These are phyloP conservation scores for Suillus lakei DNA, from an alignment of 768 basidiomycete genomes.

Conservation along the genomic window DNA sequence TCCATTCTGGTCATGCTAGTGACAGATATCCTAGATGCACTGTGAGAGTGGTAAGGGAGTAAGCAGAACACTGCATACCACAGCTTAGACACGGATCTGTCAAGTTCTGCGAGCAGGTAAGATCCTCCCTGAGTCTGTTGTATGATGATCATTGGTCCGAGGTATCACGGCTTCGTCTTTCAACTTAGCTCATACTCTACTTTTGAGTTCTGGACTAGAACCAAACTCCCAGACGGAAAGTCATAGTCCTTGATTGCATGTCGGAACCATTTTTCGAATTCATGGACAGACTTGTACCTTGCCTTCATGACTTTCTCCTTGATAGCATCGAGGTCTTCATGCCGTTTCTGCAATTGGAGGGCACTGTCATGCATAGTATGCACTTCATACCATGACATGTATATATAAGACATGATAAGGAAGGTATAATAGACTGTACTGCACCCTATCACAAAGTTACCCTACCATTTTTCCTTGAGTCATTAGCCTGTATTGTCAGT, in stretches of 20 bases:
- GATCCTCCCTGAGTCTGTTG: constrained; percentile 19
- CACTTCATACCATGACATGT: too few species aligned
- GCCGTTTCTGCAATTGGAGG: too few species aligned
- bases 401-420: too few species aligned
- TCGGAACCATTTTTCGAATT: too few species aligned
- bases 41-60: neutral
- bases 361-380: too few species aligned
- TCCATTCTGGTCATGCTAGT: neutral
- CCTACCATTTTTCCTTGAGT: too few species aligned
- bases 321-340: too few species aligned
- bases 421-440: too few species aligned
- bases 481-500: too few species aligned
- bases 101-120: constrained; percentile 30
- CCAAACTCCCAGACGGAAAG: neutral
- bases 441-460: too few species aligned
- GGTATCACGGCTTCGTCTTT: constrained; percentile 27
- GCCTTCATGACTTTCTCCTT: too few species aligned
- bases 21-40: rapidly evolving
- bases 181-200: constrained; percentile 15
- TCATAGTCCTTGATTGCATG: neutral
- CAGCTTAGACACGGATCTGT: constrained; percentile 20
- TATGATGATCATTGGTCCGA: constrained; percentile 30
- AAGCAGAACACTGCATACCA: neutral
- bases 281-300: too few species aligned
- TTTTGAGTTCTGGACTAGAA: neutral